A percentile compares a stretch with the other conserved stretches of the same genome.
phyloP scores from a whole-genome alignment of 306 rosid genomes.

The Myrica gale region DNA sequence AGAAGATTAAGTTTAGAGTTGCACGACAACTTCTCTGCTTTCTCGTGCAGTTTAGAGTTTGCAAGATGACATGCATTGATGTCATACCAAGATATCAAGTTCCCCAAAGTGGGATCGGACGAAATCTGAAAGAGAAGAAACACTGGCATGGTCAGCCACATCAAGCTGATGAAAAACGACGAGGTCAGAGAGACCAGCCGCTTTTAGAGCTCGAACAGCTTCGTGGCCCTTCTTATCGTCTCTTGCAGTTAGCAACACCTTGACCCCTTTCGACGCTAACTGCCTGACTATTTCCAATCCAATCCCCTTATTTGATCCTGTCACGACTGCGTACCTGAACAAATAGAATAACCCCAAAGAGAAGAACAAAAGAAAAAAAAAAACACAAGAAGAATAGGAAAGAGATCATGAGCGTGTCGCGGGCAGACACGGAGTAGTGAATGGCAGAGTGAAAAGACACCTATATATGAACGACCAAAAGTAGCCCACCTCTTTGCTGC shows the following conservation, averaged over 20 bases:
- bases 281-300: conserved; percentile 40
- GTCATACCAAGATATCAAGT: conserved; percentile 44
- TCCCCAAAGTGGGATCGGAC: conserved; percentile 32
- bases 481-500: conserved; percentile 11
- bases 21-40: too few relatives aligned
- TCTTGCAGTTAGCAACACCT: conserved; percentile 41
- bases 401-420: too few relatives aligned
- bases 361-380: too few relatives aligned
- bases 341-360: background rate
- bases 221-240: conserved; percentile 33
- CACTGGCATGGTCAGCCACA: conserved; percentile 35
- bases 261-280: conserved; percentile 28
- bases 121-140: conserved; percentile 34
- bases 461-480: background rate
- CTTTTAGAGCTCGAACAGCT: conserved; percentile 30
- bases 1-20: too few relatives aligned
- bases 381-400: too few relatives aligned
- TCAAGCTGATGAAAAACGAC: conserved; percentile 45
- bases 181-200: conserved; percentile 14
- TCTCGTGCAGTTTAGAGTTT: too few relatives aligned
- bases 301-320: conserved; percentile 43
- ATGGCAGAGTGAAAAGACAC: background rate
- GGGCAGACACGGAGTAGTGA: background rate
- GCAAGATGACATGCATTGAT: too few relatives aligned
- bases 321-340: conserved; percentile 42